Evolutionary conservation across 768 basidiomycete genomes (phyloP), one percentile per base, ranked within the genome.

Genomic region (Mycena latifolia): DNA sequence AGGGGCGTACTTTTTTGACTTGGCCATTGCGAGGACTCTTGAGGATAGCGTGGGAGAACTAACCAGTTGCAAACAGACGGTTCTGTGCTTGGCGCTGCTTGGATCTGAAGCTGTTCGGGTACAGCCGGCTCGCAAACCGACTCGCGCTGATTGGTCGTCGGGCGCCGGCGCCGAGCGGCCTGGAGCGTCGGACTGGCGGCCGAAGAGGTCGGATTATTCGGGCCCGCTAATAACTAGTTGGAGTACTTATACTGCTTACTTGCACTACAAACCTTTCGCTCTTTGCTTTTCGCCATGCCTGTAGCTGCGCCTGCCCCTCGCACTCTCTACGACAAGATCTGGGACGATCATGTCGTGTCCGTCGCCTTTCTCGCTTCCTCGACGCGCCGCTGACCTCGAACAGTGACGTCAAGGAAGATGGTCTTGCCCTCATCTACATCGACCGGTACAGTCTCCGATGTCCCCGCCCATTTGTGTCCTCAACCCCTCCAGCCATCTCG

Each of bases 291-390:
- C 50, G 74, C 61, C 35, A 86, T 85, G 84, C 80, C 85, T 63
- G 75, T 78, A 55, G 76, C 80, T 28, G 69, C 80, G 43, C 66
- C 78, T 58, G 79, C 84, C 24, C 94, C 95, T 12, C 90, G 95
- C 66, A 98, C 97, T 37, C 84, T 99, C 31, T 98, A 98, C 79
- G 97, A 99, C 81, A 98, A 98, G 82, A 95, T 98, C 69, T 98
- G 94, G 90, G 95, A 98, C 70, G 95, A 98, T 77, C 97, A 98
- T 81, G 88, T 97, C 74, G 92, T 98, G 89, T 95, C 73, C 67
- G 93, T 77, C 31, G 29, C 37, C 25, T 59, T 55, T 51, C 59
- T 61, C 57, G 39, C 28, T 48, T 55, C 54, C 55, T 31, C 47
- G 55, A 59, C 33, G 54, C 67, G 43, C 37, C 67, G 57, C 71